Evolutionary conservation across 345 rosid species (phyloP).

Genomic region (Gynandropsis gynandra): DNA sequence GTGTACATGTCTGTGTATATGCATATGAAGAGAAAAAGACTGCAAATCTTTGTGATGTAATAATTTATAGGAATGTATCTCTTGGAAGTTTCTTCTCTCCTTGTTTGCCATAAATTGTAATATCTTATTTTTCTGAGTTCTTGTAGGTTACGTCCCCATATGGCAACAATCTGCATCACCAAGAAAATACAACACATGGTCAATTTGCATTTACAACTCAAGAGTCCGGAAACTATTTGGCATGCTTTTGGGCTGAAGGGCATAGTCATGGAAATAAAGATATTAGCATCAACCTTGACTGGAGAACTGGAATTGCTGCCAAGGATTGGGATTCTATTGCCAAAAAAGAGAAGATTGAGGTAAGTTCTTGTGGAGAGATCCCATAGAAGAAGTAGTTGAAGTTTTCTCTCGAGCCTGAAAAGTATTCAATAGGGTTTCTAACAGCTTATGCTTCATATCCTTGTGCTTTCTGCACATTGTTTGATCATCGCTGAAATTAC

Average conservation of each 20-base stretch:
- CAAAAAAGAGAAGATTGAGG: slow-evolving; percentile 80
- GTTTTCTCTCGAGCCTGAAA: too few species aligned
- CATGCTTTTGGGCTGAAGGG: slow-evolving; percentile 59
- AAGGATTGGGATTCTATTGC: slow-evolving; percentile 94
- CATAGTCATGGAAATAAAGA: slow-evolving; percentile 32
- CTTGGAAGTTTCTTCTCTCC: too few species aligned
- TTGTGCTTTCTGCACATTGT: too few species aligned
- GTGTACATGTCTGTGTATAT: background rate
- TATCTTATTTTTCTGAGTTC: background rate
- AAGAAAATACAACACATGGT: slow-evolving; percentile 55
- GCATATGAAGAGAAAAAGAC: background rate
- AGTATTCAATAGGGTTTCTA: too few species aligned
- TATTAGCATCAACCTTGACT: slow-evolving; percentile 59
- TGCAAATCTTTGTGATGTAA: background rate
- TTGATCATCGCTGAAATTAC: too few species aligned
- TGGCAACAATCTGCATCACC: slow-evolving; percentile 51
- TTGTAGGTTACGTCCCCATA: slow-evolving; percentile 71
- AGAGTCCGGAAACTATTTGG: slow-evolving; percentile 67
- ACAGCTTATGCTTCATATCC: too few species aligned
- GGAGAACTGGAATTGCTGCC: slow-evolving; percentile 86
- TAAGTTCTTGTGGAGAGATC: slow-evolving; percentile 19
- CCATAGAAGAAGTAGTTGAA: too few species aligned
- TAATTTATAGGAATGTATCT: background rate
- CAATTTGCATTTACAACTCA: slow-evolving; percentile 81
- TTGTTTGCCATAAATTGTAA: too few species aligned